Conservation (phyloP, 345 rosid genomes). For the Aquilaria sinensis region DNA sequence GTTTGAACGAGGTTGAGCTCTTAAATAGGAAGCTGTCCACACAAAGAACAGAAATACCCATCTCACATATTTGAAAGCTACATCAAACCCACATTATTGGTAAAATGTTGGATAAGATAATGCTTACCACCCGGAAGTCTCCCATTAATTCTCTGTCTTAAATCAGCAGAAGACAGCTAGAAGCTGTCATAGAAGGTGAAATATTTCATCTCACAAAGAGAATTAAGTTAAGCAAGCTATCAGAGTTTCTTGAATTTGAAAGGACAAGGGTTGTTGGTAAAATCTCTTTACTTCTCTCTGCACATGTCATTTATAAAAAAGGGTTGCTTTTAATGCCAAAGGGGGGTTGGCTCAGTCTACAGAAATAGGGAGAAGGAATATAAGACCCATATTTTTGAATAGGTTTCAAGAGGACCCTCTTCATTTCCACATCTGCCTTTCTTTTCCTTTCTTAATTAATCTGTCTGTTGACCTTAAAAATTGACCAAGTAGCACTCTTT, state of each 20-base stretch:
- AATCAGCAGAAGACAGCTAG: slow-evolving; percentile 49
- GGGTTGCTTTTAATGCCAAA: slow-evolving; percentile 29
- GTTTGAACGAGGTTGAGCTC: slow-evolving; percentile 2
- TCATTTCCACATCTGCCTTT: slow-evolving; percentile 11
- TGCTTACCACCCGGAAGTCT: slow-evolving; percentile 33
- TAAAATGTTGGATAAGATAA: slow-evolving; percentile 20
- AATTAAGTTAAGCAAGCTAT: slow-evolving; percentile 8
- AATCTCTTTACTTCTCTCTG: slow-evolving; percentile 29
- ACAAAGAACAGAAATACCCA: slow-evolving; percentile 25
- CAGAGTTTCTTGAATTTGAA: slow-evolving; percentile 41
- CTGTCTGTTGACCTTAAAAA: neutral
- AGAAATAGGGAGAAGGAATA: slow-evolving; percentile 26
- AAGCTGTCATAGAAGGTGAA: slow-evolving; percentile 44
- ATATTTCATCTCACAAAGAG: slow-evolving; percentile 22
- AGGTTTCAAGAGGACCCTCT: slow-evolving; percentile 17
- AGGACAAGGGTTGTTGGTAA: slow-evolving; percentile 41
- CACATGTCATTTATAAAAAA: slow-evolving; percentile 28
- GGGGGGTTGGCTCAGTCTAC: slow-evolving; percentile 23
- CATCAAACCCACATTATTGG: slow-evolving; percentile 8
- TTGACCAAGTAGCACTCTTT: neutral
- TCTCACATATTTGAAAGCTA: slow-evolving; percentile 22
- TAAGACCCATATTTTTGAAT: slow-evolving; percentile 26
- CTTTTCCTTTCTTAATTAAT: slow-evolving; percentile 7
- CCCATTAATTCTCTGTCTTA: slow-evolving; percentile 39
- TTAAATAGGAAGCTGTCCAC: slow-evolving; percentile 17